Percentiles rank a stretch among this genome's conserved stretches.
These are phyloP conservation scores for Talaromyces pinophilus DNA, from an alignment of 2,329 filamentous ascomycete species.

Conservation along the genomic window DNA sequence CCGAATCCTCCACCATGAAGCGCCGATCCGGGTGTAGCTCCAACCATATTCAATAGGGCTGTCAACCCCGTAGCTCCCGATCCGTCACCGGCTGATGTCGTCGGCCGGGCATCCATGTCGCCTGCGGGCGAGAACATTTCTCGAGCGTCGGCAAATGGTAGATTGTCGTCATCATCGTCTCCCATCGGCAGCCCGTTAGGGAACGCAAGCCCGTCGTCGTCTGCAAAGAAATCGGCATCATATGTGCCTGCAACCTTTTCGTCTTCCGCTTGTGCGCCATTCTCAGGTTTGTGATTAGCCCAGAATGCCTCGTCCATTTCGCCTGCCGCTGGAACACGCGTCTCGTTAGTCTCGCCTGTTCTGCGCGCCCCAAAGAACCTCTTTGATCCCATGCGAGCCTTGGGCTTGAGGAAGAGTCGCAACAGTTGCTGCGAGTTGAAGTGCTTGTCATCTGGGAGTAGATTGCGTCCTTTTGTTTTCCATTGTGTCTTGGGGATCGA, in stretches of 20 bases:
- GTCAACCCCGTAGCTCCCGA: slow-evolving; percentile 41
- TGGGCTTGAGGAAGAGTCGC: slow-evolving; percentile 90
- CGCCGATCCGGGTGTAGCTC: slow-evolving; percentile 40
- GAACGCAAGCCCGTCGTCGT: slow-evolving; percentile 62
- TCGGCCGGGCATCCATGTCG: slow-evolving; percentile 35
- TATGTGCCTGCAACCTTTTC: slow-evolving; percentile 74
- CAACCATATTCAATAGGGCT: slow-evolving; percentile 46
- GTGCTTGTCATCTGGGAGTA: slow-evolving; percentile 96
- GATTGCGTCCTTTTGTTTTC: slow-evolving; percentile 89
- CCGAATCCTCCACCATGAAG: slow-evolving; percentile 59
- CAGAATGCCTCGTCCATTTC: slow-evolving; percentile 97
- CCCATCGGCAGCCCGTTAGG: slow-evolving; percentile 48
- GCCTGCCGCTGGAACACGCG: slow-evolving; percentile 62
- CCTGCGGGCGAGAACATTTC: slow-evolving; percentile 49
- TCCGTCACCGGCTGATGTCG: slow-evolving; percentile 36
- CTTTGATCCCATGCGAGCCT: slow-evolving; percentile 74
- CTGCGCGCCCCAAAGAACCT: slow-evolving; percentile 55
- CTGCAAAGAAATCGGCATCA: slow-evolving; percentile 90
- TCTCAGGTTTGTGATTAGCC: slow-evolving; percentile 65
- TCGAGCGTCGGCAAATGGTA: slow-evolving; percentile 52
- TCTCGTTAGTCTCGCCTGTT: slow-evolving; percentile 40
- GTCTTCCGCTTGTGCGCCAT: slow-evolving; percentile 48
- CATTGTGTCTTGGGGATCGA: slow-evolving; percentile 90
- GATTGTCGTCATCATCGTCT: slow-evolving; percentile 51
- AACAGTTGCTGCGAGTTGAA: slow-evolving; percentile 93